A percentile compares a stretch with the other conserved stretches of the same genome.
phyloP scores from a whole-genome alignment of 345 rosid species.

The Populus tremula region DNA sequence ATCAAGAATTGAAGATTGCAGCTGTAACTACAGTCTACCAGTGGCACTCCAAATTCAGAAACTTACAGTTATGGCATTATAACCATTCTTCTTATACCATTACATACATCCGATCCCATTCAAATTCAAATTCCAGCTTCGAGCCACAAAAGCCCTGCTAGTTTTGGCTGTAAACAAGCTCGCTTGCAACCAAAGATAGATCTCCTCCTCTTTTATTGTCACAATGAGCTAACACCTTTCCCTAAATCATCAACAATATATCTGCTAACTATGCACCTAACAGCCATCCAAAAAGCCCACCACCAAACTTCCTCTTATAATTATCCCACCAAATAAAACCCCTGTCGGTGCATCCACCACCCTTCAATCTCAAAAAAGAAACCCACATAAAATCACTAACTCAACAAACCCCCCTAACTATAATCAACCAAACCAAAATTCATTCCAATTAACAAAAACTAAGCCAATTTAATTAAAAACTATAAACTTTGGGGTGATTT shows the following conservation, averaged over 20 bases:
- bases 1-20: constrained; percentile 1
- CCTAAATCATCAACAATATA: background rate
- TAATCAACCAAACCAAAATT: background rate
- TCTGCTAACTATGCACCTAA: background rate
- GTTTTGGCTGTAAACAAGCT: background rate
- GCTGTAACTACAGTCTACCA: background rate
- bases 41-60: background rate
- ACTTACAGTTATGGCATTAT: background rate
- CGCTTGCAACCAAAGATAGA: background rate
- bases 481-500: background rate
- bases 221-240: background rate
- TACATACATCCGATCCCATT: background rate
- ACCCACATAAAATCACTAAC: background rate
- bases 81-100: background rate
- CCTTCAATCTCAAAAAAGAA: background rate
- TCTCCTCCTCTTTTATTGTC: background rate
- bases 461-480: too few species aligned
- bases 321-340: background rate
- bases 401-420: background rate
- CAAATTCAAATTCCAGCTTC: background rate
- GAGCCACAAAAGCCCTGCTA: background rate
- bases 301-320: background rate
- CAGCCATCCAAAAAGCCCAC: background rate
- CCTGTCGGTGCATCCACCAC: constrained; percentile 15
- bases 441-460: background rate